Base-by-base conservation (phyloP, 2,329 filamentous ascomycete genomes). In the Huntiella decipiens region DNA sequence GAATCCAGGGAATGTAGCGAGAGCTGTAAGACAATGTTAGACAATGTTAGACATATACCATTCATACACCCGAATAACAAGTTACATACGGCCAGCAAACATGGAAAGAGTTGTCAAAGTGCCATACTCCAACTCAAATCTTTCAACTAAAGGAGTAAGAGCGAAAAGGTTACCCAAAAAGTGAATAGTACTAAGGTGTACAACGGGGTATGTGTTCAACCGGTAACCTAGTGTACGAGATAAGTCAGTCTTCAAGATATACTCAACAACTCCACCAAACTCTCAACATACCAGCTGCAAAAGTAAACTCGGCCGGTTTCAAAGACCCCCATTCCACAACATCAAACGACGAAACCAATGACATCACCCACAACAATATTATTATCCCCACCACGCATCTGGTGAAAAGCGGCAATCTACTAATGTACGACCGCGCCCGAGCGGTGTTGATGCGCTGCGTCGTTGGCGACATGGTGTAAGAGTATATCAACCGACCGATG, bases 51-150 rank as follows among this genome's bases (percentile, higher is more conserved):
- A 31, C 11, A 8, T 13, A 16, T n/a, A 19, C 8, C 16, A 22
- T 34, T 4, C 19, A 6, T 17, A 13, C 22, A 19, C 10, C 16
- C 19, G 5, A 4, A 5, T 8, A 33, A 15, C 13, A 4, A 34
- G 4, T 38, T 28, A 46, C 86, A 67, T 68, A 93, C 86, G 87
- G 48, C 91, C 91, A 56, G 91, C 75, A 60, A 96, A 95, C 44
- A 96, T 68, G 33, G 83, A 75, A 52, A 93, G 60, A n/a, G 85
- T 81, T 19, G 84, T 84, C 56, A 96, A 66, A 5, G 88, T 96
- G 44, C 91, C 91, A 61, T 92, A 78, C 60, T 95, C 88, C 51
- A 75, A 73, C 65, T 98, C 91, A 61, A 96, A 98, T 51, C 87
- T 75, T 62, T 95, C 88, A 60, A 98, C 65, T 44, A 98, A 67